Evolutionary conservation across 1,284 basidiomycete species (phyloP).

Genomic region (Ustilago curta): DNA sequence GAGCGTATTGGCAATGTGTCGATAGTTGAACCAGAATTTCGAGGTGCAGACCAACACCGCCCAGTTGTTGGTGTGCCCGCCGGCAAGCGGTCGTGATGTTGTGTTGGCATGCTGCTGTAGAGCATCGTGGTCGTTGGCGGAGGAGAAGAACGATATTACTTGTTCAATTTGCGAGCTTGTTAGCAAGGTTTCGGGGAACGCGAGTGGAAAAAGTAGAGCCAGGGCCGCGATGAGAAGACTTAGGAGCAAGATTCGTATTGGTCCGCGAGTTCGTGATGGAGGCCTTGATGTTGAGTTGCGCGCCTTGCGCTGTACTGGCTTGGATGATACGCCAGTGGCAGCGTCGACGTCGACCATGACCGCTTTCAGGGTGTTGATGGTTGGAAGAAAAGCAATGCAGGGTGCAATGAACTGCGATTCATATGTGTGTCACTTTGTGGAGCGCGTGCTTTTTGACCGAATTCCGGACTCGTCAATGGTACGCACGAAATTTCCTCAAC

Average conservation of each 20-base stretch:
- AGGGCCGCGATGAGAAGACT: slow-evolving; percentile 4
- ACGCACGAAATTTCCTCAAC: not conserved
- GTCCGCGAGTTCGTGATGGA: not conserved
- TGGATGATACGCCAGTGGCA: not conserved
- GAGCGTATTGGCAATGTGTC: slow-evolving; percentile 98
- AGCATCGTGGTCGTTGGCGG: not conserved
- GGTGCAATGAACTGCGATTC: not conserved
- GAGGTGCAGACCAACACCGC: slow-evolving; percentile 94
- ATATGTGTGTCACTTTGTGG: not conserved
- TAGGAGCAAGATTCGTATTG: slow-evolving; percentile 14
- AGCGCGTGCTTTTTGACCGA: not conserved
- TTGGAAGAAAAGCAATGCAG: not conserved
- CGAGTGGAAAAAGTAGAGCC: slow-evolving; percentile 12
- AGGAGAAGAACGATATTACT: slow-evolving; percentile 46
- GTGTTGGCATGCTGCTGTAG: not conserved
- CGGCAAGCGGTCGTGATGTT: slow-evolving; percentile 4
- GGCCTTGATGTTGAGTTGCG: not conserved
- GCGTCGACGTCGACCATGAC: not conserved
- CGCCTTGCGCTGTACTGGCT: not conserved
- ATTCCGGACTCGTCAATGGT: not conserved
- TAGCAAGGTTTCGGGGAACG: slow-evolving; percentile 41
- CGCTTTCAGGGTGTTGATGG: not conserved
- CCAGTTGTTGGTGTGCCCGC: slow-evolving; percentile 86
- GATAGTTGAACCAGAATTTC: slow-evolving; percentile 98
- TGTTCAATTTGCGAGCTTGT: slow-evolving; percentile 23